Evolutionary conservation across 2,329 filamentous ascomycete species (phyloP).

Genomic region (Trichoderma gracile): DNA sequence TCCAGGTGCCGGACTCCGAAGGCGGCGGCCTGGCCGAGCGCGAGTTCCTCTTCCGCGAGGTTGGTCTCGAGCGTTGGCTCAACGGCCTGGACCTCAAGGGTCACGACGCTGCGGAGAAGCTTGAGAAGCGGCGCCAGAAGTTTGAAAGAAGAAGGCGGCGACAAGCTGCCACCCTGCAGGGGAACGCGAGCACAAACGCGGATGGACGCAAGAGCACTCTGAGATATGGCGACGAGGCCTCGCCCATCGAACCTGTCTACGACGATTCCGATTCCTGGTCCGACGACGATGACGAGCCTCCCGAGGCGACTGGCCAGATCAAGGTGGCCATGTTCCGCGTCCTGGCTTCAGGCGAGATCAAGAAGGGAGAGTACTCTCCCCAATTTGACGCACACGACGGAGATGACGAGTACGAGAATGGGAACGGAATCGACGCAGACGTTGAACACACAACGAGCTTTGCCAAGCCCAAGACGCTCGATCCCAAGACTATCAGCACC

Average conservation of each 20-base stretch:
- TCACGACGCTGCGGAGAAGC: constrained; percentile 83
- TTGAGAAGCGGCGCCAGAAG: constrained; percentile 85
- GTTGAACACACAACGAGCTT: constrained; percentile 98
- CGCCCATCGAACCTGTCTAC: constrained; percentile 68
- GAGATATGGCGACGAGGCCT: constrained; percentile 76
- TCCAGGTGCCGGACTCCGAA: constrained; percentile 86
- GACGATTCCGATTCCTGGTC: constrained; percentile 76
- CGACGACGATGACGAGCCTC: constrained; percentile 81
- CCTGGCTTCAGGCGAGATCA: constrained; percentile 92
- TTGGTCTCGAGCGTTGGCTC: constrained; percentile 92
- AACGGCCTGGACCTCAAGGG: constrained; percentile 95
- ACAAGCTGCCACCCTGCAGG: constrained; percentile 52
- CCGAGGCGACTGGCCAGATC: constrained; percentile 95
- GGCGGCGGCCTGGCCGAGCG: constrained; percentile 93
- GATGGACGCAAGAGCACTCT: constrained; percentile 59
- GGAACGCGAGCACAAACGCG: constrained; percentile 37
- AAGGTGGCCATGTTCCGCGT: constrained; percentile 97
- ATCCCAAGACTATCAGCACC: constrained; percentile 96
- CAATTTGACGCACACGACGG: constrained; percentile 97
- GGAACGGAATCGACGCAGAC: constrained; percentile 69
- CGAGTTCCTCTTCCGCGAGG: constrained; percentile 95
- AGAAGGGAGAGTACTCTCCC: constrained; percentile 95
- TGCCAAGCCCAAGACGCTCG: constrained; percentile 91
- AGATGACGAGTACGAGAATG: constrained; percentile 67
- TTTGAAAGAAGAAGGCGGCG: constrained; percentile 68